Evolutionary conservation across 129 eudicot species (phyloP), one percentile per base, ranked within the genome.

Genomic region (Gnaphalium uliginosum): DNA sequence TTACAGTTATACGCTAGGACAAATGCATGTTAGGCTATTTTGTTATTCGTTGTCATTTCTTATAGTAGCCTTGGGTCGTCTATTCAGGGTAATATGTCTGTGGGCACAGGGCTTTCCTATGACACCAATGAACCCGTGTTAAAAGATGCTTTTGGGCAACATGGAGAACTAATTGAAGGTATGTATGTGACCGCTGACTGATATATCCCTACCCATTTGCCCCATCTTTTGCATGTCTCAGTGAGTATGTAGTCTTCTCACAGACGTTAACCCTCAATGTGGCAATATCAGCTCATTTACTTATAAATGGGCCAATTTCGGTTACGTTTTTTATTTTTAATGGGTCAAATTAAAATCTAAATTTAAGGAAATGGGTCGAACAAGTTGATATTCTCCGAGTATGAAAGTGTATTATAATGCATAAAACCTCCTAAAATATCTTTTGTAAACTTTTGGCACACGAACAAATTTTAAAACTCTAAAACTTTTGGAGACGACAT

Each of bases 111-210:
- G 62, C 91, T 90, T 82, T 88, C 96, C 18, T 90, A 84, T 59
- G 91, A 90, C 75, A 86, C 96, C 26, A 86, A 90, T 76, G 94
- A 88, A 79, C 79, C 82, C 2, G 80, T 82, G 61, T 70, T 90
- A 64, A 84, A 71, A 76, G 83, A 82, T 29, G 87, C 79, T 39
- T 90, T 90, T 79, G 83, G 58, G 69, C 74, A 79, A 57, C 85
- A 86, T 74, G 96, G 96, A 80, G 89, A 90, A 61, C 35, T 90
- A 68, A 63, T 88, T 69, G 89, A 86, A 88, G 96, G 91, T 83
- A 84, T 50, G 58, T 68, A 84, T 30, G 58, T 50, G 19, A 76
- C 30, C 63, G 57, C 19, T 2, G 6, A 27, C 26, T 39, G 58
- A 24, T 19, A 14, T 19, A 22, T 32, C 29, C 76, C 46, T 11